Base-by-base conservation (phyloP, 441 rosid species). In the Iberis amara region DNA sequence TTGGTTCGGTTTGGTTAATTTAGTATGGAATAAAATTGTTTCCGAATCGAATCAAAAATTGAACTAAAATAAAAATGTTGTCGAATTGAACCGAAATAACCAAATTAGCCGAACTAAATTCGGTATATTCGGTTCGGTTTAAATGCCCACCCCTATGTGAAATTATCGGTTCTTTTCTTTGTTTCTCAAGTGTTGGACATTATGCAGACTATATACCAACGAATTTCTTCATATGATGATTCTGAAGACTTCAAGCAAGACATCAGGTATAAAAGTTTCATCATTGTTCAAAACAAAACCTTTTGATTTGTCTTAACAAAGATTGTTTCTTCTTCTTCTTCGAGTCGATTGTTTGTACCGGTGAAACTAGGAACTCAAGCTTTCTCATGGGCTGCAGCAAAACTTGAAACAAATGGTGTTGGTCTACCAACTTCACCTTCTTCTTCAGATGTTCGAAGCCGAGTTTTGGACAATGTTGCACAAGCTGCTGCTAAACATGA, bases 371-470 rank as follows among this genome's bases (percentile, higher is more conserved):
- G 95, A 45, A 78, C 90, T 40, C 72, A 74, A 70, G 90, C 97
- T 55, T 58, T 89, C 73, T 79, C 97, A 55, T 81, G 94, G 99
- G 85, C 73, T 33, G 83, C 85, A 26, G 94, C 81, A 30, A 92
- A 86, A 64, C 50, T 92, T 39, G 98, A 92, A 57, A 83, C 76
- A 45, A 84, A 82, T 6, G 68, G 96, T 52, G 61, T 70, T 27
- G 85, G 96, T 49, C 86, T 89, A 27, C 90, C 97, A 11, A 92
- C 97, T 2, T 86, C 97, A 18, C 98, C 99, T 62, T 92, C 96
- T 37, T 86, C 99, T 14, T 62, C 64, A 33, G 94, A 82, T 55
- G 89, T 92, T 46, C 92, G 80, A 68, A 86, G 69, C 69, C 77
- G 99, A 32, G 99, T 88, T 51, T 68, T 86, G 67, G n/a, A n/a